These are phyloP conservation scores for Kluyveromyces siamensis DNA, from an alignment of 805 yeast species.

Conservation along the genomic window DNA sequence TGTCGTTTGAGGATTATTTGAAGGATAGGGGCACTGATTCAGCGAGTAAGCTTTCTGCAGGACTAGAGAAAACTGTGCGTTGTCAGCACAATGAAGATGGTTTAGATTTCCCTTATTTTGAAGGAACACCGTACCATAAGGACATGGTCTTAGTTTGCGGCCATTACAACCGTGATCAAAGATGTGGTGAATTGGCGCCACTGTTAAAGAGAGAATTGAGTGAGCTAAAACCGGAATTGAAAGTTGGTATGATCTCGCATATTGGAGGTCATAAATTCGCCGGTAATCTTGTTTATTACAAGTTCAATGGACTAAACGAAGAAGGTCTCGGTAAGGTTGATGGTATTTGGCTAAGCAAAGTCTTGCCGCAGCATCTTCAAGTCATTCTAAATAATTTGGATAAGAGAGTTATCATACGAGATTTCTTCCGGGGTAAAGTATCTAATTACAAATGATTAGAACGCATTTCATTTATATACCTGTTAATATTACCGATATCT, in stretches of 20 bases:
- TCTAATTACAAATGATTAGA: constrained; percentile 17
- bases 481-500: constrained; percentile 7
- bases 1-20: constrained; percentile 10
- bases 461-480: constrained; percentile 20
- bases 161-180: constrained; percentile 18
- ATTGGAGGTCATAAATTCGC: constrained; percentile 85
- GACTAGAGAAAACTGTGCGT: not conserved
- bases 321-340: constrained; percentile 11
- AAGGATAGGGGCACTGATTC: constrained; percentile 9
- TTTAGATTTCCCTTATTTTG: not conserved
- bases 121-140: constrained; percentile 2
- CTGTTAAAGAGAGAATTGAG: constrained; percentile 9
- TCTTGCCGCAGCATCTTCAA: constrained; percentile 55
- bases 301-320: constrained; percentile 26
- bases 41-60: not conserved
- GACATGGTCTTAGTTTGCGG: constrained; percentile 22
- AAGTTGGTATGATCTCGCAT: constrained; percentile 58
- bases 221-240: constrained; percentile 6
- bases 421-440: constrained; percentile 43
- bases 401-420: constrained; percentile 42
- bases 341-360: constrained; percentile 70
- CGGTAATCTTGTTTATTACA: constrained; percentile 62
- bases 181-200: constrained; percentile 22
- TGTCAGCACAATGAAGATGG: not conserved
- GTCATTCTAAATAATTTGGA: constrained; percentile 53